A percentile compares a stretch with the other conserved stretches of the same genome.
Conservation (phyloP, 352 stramenopile species). For the Thraustotheca clavata region DNA sequence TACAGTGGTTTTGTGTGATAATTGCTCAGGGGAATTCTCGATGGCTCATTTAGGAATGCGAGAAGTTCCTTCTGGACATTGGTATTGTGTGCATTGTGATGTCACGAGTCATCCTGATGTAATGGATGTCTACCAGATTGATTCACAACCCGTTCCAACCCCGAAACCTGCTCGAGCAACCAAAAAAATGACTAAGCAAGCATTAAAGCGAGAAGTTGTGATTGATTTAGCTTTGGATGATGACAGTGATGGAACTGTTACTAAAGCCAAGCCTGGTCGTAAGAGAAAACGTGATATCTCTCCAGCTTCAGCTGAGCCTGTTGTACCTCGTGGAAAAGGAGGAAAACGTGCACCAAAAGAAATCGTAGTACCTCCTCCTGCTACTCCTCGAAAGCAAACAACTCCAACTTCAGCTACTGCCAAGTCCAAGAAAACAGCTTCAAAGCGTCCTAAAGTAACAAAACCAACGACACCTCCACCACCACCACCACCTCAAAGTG, state of each 20-base stretch:
- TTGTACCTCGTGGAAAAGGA: neutral
- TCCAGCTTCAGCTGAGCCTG: neutral
- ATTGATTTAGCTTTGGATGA: neutral
- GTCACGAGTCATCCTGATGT: neutral
- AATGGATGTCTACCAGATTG: neutral
- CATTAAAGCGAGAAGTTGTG: neutral
- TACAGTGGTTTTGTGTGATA: constrained; percentile 8
- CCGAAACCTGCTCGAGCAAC: neutral
- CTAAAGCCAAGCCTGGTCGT: neutral
- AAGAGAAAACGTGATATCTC: neutral
- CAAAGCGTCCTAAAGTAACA: neutral
- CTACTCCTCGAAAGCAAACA: no score
- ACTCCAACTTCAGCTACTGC: neutral
- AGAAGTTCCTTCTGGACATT: constrained; percentile 1
- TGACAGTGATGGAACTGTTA: neutral
- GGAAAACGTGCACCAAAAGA: neutral
- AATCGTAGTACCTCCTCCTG: neutral
- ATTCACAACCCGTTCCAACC: neutral
- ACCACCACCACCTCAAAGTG: neutral
- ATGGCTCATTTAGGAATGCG: constrained; percentile 15
- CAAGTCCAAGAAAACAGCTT: neutral
- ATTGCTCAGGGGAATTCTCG: constrained; percentile 19
- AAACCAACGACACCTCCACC: neutral
- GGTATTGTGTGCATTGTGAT: constrained; percentile 18
- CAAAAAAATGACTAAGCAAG: neutral